phyloP scores from a whole-genome alignment of 2,329 filamentous ascomycete genomes.

The Trichoderma sp. region DNA sequence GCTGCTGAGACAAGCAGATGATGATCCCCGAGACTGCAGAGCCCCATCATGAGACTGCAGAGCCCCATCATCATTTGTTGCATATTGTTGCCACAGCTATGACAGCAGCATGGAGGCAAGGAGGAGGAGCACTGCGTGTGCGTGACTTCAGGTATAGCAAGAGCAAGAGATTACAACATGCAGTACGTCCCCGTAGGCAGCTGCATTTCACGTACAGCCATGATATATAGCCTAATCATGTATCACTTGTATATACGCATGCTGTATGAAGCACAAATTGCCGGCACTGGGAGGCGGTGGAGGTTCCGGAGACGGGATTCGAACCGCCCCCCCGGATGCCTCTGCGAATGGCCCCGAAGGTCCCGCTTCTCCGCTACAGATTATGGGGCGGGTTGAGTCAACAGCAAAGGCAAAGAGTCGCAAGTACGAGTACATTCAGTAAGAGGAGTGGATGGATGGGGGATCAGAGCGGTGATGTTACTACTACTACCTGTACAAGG shows the following conservation, averaged over 20 bases:
- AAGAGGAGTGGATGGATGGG: neutral
- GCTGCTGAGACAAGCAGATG: too few species aligned
- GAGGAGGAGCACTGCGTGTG: too few species aligned
- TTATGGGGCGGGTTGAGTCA: neutral
- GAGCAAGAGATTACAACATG: too few species aligned
- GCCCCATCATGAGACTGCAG: too few species aligned
- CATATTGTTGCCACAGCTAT: too few species aligned
- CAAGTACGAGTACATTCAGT: neutral
- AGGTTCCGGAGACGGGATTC: slow-evolving; percentile 13
- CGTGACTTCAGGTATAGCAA: too few species aligned
- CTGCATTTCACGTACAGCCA: too few species aligned
- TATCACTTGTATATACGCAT: neutral
- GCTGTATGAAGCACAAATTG: neutral
- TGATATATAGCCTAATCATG: too few species aligned
- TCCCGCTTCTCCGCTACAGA: slow-evolving; percentile 12
- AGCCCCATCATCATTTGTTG: too few species aligned
- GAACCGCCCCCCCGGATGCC: neutral
- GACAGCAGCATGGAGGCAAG: too few species aligned
- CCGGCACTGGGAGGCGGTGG: slow-evolving; percentile 19
- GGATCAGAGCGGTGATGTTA: slow-evolving; percentile 5
- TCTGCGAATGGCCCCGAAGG: neutral
- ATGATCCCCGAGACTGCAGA: too few species aligned
- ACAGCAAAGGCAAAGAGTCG: neutral
- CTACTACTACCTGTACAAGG: neutral
- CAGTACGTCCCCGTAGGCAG: too few species aligned